A percentile compares a stretch with the other conserved stretches of the same genome.
Evolutionary conservation across 179 eudicot species (phyloP).

Genomic region (Silene noctiflora): DNA sequence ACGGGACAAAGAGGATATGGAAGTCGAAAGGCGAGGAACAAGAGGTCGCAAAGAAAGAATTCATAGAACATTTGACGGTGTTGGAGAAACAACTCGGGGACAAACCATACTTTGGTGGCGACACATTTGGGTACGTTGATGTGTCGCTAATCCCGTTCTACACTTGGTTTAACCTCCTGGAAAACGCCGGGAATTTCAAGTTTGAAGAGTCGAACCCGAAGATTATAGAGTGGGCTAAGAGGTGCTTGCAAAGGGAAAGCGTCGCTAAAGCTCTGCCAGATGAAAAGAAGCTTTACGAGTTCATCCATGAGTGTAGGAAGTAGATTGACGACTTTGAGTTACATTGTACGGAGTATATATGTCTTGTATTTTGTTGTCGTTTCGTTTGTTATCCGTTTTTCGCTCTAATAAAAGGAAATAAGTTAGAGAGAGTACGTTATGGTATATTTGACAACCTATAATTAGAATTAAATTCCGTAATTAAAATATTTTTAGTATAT

Average conservation of each 20-base stretch:
- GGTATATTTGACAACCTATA: too few relatives aligned
- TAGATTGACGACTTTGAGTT: too few relatives aligned
- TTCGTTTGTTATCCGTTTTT: too few relatives aligned
- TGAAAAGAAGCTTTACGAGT: conserved; percentile 29
- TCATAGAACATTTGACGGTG: conserved; percentile 16
- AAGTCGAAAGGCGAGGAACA: conserved; percentile 14
- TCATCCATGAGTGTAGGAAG: conserved; percentile 24
- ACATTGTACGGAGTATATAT: too few relatives aligned
- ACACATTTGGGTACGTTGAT: conserved; percentile 23
- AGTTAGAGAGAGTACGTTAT: too few relatives aligned
- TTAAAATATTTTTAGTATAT: too few relatives aligned
- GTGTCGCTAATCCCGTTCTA: conserved; percentile 19
- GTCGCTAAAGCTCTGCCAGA: conserved; percentile 48
- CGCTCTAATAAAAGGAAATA: too few relatives aligned
- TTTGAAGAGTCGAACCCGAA: conserved; percentile 4
- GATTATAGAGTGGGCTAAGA: conserved; percentile 42
- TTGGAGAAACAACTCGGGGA: conserved; percentile 28
- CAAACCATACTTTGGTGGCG: conserved; percentile 29
- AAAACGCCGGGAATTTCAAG: conserved; percentile 7
- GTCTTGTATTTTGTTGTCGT: too few relatives aligned
- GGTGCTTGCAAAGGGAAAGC: conserved; percentile 42
- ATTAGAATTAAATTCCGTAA: too few relatives aligned
- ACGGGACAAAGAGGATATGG: conserved; percentile 10
- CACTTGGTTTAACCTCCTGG: conserved; percentile 25
- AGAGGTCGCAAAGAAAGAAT: conserved; percentile 26